These are phyloP conservation scores for Fusarium gaditjirri DNA, from an alignment of 2,329 filamentous ascomycete genomes.

Conservation along the genomic window DNA sequence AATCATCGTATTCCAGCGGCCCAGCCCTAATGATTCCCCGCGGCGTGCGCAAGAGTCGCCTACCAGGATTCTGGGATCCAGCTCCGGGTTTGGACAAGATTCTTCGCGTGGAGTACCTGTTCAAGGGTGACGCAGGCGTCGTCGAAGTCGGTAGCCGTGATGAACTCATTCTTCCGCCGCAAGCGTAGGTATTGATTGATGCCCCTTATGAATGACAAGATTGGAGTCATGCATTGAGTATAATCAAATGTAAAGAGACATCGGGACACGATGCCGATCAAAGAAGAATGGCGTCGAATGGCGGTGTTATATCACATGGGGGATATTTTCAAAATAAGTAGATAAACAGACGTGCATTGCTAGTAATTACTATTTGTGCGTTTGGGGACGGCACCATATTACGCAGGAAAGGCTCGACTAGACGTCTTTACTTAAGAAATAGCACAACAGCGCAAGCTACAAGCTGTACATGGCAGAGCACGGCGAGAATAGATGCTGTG, in stretches of 20 bases:
- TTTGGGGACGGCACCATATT: neutral
- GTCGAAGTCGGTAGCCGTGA: constrained; percentile 38
- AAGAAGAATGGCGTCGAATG: neutral
- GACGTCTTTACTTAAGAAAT: neutral
- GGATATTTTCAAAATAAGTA: neutral
- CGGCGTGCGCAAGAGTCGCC: constrained; percentile 55
- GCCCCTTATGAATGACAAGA: neutral
- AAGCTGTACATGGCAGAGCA: neutral
- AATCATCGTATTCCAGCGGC: constrained; percentile 33
- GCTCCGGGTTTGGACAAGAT: constrained; percentile 57
- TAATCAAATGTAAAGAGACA: neutral
- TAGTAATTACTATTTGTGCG: neutral
- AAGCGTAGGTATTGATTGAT: neutral
- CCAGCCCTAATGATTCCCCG: constrained; percentile 52
- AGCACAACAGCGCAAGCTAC: neutral
- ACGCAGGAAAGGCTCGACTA: neutral
- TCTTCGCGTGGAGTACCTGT: constrained; percentile 58
- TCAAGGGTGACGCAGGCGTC: constrained; percentile 48
- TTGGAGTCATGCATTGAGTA: constrained; percentile 15
- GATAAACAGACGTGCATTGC: neutral
- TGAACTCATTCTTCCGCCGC: constrained; percentile 40
- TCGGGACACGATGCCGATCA: neutral
- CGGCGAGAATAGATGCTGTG: neutral
- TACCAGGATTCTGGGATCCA: constrained; percentile 64
- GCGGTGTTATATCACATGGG: neutral